phyloP scores from a whole-genome alignment of 225 moss, liverwort and hornwort species.

The Pseudisothecium myosuroides region DNA sequence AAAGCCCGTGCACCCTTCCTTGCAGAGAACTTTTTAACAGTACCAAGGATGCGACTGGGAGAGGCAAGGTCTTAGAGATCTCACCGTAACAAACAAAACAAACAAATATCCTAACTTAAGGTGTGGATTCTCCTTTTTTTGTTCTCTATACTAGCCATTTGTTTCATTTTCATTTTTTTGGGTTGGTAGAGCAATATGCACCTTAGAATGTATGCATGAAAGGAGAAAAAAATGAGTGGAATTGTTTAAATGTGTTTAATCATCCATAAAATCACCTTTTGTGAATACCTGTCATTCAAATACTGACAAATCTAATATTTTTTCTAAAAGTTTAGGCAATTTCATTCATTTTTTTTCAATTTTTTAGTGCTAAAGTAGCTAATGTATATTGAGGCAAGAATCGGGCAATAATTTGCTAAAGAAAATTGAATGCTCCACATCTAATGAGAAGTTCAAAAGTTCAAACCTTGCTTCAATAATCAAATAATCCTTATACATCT shows the following conservation, averaged over 20 bases:
- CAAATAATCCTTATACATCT: neutral
- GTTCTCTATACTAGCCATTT: neutral
- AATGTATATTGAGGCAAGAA: neutral
- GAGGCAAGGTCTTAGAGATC: no score
- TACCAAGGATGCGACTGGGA: no score
- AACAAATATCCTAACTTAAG: no score
- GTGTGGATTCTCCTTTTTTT: neutral
- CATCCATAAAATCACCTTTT: neutral
- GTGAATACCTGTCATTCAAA: neutral
- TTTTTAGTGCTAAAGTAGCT: neutral
- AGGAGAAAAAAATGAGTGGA: neutral
- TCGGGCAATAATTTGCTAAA: accelerated
- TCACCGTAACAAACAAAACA: no score
- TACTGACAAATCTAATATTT: neutral
- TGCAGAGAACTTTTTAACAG: no score
- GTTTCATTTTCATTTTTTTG: neutral
- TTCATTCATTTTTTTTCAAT: neutral
- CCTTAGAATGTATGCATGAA: neutral
- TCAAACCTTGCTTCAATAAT: neutral
- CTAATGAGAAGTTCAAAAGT: neutral
- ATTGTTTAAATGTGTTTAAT: neutral
- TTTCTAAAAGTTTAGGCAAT: neutral
- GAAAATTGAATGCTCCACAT: neutral
- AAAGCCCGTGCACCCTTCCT: no score
- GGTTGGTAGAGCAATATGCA: neutral